Conservation (phyloP, 805 yeast genomes). For the Metschnikowia similis region DNA sequence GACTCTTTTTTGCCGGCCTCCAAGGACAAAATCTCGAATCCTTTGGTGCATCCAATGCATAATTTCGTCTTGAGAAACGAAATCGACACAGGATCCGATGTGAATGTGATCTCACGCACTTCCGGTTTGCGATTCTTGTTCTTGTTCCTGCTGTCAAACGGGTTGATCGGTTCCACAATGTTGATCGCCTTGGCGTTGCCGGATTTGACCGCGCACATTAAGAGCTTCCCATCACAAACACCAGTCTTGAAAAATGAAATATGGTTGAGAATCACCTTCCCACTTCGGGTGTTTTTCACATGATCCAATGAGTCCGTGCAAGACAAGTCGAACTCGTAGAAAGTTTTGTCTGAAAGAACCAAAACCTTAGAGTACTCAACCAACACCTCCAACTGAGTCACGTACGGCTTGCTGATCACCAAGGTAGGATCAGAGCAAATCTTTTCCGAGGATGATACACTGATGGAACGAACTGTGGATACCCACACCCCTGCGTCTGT, state of each 20-base stretch:
- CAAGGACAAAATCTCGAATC: conserved; percentile 89
- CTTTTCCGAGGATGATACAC: conserved; percentile 44
- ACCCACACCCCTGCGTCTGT: conserved; percentile 89
- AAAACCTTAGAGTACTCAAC: conserved; percentile 86
- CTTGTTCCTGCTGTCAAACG: conserved; percentile 54
- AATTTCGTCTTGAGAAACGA: conserved; percentile 84
- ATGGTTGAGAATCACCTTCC: conserved; percentile 80
- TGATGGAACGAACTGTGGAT: conserved; percentile 60
- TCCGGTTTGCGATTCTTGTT: conserved; percentile 63
- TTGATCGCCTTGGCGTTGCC: conserved; percentile 77
- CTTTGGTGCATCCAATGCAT: conserved; percentile 94
- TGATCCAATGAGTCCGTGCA: conserved; percentile 47
- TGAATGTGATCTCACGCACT: conserved; percentile 71
- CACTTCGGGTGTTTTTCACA: conserved; percentile 53
- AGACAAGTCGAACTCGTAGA: conserved; percentile 69
- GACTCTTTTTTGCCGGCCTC: conserved; percentile 84
- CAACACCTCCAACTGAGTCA: conserved; percentile 84
- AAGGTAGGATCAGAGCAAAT: conserved; percentile 69
- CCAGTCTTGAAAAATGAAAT: conserved; percentile 90
- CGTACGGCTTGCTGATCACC: conserved; percentile 68
- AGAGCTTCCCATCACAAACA: conserved; percentile 80
- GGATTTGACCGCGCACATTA: conserved; percentile 84
- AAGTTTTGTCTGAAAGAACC: conserved; percentile 74
- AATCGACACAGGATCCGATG: conserved; percentile 86
- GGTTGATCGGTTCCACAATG: conserved; percentile 86